These are phyloP conservation scores for Theobroma cacao DNA, from an alignment of 345 rosid genomes.

Conservation along the genomic window DNA sequence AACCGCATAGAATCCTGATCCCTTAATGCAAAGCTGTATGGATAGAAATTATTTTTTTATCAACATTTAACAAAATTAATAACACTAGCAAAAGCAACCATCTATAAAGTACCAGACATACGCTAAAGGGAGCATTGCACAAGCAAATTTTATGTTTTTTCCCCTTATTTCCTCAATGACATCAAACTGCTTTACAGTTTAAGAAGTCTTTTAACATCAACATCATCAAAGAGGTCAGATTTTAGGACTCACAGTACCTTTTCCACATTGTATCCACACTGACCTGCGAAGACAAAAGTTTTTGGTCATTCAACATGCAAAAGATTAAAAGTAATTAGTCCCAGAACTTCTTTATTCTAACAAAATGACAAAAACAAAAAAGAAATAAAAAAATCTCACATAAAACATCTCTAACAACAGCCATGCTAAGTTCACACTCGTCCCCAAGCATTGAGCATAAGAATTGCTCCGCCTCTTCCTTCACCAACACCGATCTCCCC, in stretches of 20 bases:
- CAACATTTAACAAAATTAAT: neutral
- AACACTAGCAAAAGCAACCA: neutral
- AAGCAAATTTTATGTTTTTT: neutral
- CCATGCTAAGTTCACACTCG: constrained; percentile 67
- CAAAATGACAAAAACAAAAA: neutral
- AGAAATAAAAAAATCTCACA: constrained; percentile 40
- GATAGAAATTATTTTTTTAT: neutral
- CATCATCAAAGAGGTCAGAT: neutral
- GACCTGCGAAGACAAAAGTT: constrained; percentile 56
- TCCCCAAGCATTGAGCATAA: constrained; percentile 76
- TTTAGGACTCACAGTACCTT: constrained; percentile 48
- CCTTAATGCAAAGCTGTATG: neutral
- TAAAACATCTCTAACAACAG: constrained; percentile 73
- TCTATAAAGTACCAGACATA: neutral
- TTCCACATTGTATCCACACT: constrained; percentile 67
- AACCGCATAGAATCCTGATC: neutral
- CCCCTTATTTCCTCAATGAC: neutral
- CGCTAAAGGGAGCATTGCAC: neutral
- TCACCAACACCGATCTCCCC: constrained; percentile 26
- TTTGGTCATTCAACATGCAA: constrained; percentile 12
- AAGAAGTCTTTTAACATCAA: neutral
- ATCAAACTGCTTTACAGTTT: neutral
- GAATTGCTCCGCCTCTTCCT: constrained; percentile 67
- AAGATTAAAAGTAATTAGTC: neutral
- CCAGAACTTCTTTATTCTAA: neutral